Evolutionary conservation across 768 basidiomycete genomes (phyloP), one percentile per base, ranked within the genome.

Genomic region (Boletus pseudopeckii): DNA sequence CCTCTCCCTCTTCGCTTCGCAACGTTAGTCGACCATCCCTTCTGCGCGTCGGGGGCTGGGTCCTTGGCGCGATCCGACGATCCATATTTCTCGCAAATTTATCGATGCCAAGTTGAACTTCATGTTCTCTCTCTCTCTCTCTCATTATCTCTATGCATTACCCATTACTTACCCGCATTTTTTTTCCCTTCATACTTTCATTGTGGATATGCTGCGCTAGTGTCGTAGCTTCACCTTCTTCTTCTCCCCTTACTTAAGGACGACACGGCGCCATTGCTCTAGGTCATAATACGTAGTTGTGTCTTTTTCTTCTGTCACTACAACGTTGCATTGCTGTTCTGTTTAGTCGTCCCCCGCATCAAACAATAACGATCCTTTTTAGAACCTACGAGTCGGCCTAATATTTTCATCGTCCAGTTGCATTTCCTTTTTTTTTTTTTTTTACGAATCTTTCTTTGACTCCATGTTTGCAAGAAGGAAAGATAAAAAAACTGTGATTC

Each of bases 1-100:
- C 51, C 77, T 92, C 53, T 89, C 89, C 32, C 74, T 92, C 58
- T 92, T 92, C 70, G 85, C 86, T 40, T 82, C 86, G 26, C 85
- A 87, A 55, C 86, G 80, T 53, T 80, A 78, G 63, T 64, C 68
- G 44, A 69, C 64, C 58, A 26, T 11, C 34, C 28, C 32, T 48
- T 45, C 17, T 44, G 17, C 20, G 57, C 52, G 52, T 58, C 33
- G 53, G 50, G 61, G 66, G 56, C 63, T 58, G 69, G 67, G 52
- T 64, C 63, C 60, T 60, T 59, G 57, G 36, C 53, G 56, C 52
- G 15, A 45, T 48, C 44, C 34, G 45, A 59, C 53, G 41, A 30
- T 56, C 51, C 22, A 28, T 38, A 54, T 59, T 63, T 59, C 57
- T 55, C 30, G 40, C 45, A 10, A 52, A 59, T 56, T 40, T 52